Evolutionary conservation across 495 filamentous ascomycete genomes (phyloP).

Genomic region (Daldinia vernicosa): DNA sequence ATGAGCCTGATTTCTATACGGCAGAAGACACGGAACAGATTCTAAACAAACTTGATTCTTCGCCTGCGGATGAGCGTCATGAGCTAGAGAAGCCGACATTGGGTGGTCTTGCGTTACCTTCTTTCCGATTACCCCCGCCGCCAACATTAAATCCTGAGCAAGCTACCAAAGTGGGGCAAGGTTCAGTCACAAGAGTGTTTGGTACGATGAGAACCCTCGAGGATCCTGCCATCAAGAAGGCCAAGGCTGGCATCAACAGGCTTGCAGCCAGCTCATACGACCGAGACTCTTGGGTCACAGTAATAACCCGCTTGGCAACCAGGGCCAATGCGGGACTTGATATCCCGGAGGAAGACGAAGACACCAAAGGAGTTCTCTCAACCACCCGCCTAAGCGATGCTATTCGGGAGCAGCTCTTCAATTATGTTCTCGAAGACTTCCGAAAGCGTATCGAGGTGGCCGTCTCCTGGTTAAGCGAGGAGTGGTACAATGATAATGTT

Average conservation of each 20-base stretch:
- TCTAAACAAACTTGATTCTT: slow-evolving; percentile 73
- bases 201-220: slow-evolving; percentile 75
- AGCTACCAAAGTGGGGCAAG: slow-evolving; percentile 70
- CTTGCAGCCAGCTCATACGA: slow-evolving; percentile 87
- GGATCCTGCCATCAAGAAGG: slow-evolving; percentile 59
- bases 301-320: slow-evolving; percentile 87
- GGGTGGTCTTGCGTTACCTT: slow-evolving; percentile 58
- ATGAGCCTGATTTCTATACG: slow-evolving; percentile 82
- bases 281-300: slow-evolving; percentile 87
- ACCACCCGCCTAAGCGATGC: slow-evolving; percentile 63
- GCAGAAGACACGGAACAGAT: slow-evolving; percentile 77
- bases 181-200: slow-evolving; percentile 78
- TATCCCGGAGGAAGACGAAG: slow-evolving; percentile 61
- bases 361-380: slow-evolving; percentile 37
- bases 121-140: slow-evolving; percentile 82
- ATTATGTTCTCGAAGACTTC: slow-evolving; percentile 90
- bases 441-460: slow-evolving; percentile 84
- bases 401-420: slow-evolving; percentile 81
- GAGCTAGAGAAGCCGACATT: slow-evolving; percentile 42
- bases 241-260: slow-evolving; percentile 76
- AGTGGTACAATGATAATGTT: slow-evolving; percentile 94
- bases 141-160: slow-evolving; percentile 74
- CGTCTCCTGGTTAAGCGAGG: slow-evolving; percentile 92
- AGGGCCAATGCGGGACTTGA: slow-evolving; percentile 74
- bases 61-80: slow-evolving; percentile 59